A percentile compares a stretch with the other conserved stretches of the same genome.
Evolutionary conservation across 331 rosid species (phyloP).

Genomic region (Phaseolus coccineus): DNA sequence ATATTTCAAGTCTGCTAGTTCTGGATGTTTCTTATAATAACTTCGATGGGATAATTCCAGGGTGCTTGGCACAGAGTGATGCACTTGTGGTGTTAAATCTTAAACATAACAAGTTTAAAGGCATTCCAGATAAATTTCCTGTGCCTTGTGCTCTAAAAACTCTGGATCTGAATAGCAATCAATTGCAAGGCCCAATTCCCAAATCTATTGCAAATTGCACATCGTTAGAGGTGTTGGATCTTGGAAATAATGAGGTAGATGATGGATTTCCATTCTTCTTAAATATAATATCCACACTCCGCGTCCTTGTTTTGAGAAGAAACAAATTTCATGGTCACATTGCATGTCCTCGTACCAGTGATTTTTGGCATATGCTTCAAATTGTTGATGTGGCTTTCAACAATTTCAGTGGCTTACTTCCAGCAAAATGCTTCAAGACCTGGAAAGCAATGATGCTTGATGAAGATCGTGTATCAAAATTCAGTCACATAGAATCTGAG

Average conservation of each 20-base stretch:
- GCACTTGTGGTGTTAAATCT: constrained; percentile 55
- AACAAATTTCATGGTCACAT: neutral
- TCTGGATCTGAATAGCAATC: constrained; percentile 52
- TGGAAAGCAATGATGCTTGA: neutral
- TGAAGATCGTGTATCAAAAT: neutral
- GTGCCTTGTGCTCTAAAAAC: constrained; percentile 41
- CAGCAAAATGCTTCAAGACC: neutral
- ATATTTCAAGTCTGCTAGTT: constrained; percentile 41
- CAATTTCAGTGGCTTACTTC: constrained; percentile 54
- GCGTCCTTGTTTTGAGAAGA: constrained; percentile 45
- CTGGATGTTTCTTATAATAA: constrained; percentile 61
- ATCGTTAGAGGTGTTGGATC: constrained; percentile 50
- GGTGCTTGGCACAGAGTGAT: constrained; percentile 29
- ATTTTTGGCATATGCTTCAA: constrained; percentile 41
- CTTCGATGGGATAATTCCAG: constrained; percentile 46
- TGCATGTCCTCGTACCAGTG: neutral
- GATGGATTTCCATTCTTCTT: constrained; percentile 50
- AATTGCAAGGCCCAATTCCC: constrained; percentile 48
- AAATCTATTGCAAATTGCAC: constrained; percentile 47
- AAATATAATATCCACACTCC: constrained; percentile 41
- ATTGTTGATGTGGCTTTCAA: constrained; percentile 63
- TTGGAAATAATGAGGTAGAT: constrained; percentile 55
- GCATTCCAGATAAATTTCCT: constrained; percentile 50
- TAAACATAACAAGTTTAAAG: constrained; percentile 36
- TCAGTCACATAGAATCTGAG: neutral